These are phyloP conservation scores for Eimeria sp. DNA, from an alignment of 169 alveolate species.

Conservation along the genomic window DNA sequence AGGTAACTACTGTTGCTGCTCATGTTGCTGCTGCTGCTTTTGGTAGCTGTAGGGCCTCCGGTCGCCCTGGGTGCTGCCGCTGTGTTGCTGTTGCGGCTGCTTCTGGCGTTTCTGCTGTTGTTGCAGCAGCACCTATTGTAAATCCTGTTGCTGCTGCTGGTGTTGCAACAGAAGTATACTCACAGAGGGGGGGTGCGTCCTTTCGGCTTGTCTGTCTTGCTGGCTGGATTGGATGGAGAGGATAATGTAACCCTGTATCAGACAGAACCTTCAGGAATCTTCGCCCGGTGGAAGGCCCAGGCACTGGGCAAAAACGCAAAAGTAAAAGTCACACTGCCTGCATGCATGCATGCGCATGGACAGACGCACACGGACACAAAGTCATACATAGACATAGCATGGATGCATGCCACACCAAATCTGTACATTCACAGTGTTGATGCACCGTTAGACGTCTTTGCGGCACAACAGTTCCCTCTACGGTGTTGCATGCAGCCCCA, in stretches of 20 bases:
- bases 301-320: slow-evolving; percentile 98
- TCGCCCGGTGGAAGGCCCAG: slow-evolving; percentile 98
- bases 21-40: too few species aligned
- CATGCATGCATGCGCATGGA: too few species aligned
- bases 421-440: too few species aligned
- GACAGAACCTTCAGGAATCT: slow-evolving; percentile 99
- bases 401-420: too few species aligned
- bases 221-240: slow-evolving; percentile 93
- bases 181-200: slow-evolving; percentile 99
- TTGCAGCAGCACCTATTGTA: not conserved
- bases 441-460: too few species aligned
- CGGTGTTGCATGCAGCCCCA: too few species aligned
- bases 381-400: too few species aligned
- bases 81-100: too few species aligned
- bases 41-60: too few species aligned
- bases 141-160: not conserved
- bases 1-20: slow-evolving; percentile 38
- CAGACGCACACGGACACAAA: too few species aligned
- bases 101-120: not conserved
- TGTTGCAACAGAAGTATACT: slow-evolving; percentile 93
- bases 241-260: slow-evolving; percentile 90
- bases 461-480: too few species aligned
- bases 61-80: too few species aligned
- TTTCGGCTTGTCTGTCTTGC: slow-evolving; percentile 98
- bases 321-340: slow-evolving; percentile 78